A percentile compares a stretch with the other conserved stretches of the same genome.
phyloP scores from a whole-genome alignment of 306 rosid genomes.

The Gynostemma pentaphyllum region DNA sequence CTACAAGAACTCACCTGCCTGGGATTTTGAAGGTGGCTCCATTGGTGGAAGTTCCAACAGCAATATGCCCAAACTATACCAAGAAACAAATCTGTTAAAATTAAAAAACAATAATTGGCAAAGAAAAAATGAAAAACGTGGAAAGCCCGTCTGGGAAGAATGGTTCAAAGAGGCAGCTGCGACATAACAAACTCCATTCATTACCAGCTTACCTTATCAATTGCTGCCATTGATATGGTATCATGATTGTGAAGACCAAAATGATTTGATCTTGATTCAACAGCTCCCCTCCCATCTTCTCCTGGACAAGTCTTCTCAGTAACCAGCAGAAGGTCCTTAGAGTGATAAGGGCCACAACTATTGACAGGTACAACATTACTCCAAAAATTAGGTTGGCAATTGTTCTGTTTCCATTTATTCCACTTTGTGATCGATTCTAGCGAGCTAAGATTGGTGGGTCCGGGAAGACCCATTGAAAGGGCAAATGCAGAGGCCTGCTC shows the following conservation, averaged over 20 bases:
- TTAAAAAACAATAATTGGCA: no score
- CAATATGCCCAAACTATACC: constrained; percentile 57
- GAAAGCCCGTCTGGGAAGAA: no score
- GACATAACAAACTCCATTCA: background rate
- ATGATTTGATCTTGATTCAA: constrained; percentile 25
- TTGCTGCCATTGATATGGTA: constrained; percentile 87
- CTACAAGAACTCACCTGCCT: constrained; percentile 50
- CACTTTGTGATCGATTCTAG: constrained; percentile 61
- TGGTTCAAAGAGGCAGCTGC: no score
- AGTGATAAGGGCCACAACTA: constrained; percentile 71
- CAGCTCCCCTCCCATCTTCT: constrained; percentile 17
- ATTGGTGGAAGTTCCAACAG: constrained; percentile 91
- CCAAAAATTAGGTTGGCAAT: constrained; percentile 89
- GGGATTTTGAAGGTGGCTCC: constrained; percentile 96
- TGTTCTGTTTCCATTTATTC: constrained; percentile 57
- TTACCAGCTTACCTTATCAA: constrained; percentile 53
- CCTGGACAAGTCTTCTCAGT: constrained; percentile 26
- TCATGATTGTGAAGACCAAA: constrained; percentile 68
- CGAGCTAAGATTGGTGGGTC: constrained; percentile 78
- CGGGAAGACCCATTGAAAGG: constrained; percentile 89
- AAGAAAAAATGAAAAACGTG: no score
- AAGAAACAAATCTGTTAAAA: constrained; percentile 20
- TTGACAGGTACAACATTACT: constrained; percentile 43
- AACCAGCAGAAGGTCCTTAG: constrained; percentile 16
- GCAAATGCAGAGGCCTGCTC: constrained; percentile 83